Percentiles rank a stretch among this genome's conserved stretches.
phyloP scores from a whole-genome alignment of 2,329 filamentous ascomycete species.

The Botryotinia narcissicola region DNA sequence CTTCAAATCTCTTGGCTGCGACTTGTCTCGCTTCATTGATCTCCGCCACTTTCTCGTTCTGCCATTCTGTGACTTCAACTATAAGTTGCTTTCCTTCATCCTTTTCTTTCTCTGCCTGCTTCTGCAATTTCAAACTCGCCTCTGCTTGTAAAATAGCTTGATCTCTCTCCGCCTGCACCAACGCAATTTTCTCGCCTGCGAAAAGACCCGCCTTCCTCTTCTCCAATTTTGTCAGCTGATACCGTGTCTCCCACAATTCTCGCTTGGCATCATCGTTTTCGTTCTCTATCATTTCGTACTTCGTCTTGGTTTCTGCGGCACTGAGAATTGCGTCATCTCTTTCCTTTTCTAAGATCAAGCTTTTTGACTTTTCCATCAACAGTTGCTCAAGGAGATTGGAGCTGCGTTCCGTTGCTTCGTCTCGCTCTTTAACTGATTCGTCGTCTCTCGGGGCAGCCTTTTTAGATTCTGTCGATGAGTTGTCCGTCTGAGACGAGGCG shows the following conservation, averaged over 20 bases:
- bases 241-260: background rate
- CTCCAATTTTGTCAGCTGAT: background rate
- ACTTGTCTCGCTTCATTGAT: background rate
- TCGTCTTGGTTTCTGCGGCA: background rate
- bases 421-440: background rate
- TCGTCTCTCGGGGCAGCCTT: background rate
- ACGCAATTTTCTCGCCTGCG: background rate
- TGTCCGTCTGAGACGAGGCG: background rate
- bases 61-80: too few species aligned
- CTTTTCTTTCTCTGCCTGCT: background rate
- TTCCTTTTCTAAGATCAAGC: background rate
- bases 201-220: background rate
- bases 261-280: background rate
- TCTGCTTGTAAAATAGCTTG: background rate
- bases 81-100: background rate
- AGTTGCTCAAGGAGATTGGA: slow-evolving; percentile 6
- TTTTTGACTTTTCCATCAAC: slow-evolving; percentile 1
- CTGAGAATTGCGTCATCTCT: background rate
- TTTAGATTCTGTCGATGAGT: background rate
- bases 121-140: background rate
- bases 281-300: background rate
- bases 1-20: background rate
- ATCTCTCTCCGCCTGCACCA: background rate
- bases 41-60: background rate
- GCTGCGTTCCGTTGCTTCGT: background rate